Evolutionary conservation across 2,329 filamentous ascomycete species (phyloP), one percentile per base, ranked within the genome.

Genomic region (Penicillium psychrosexuale): DNA sequence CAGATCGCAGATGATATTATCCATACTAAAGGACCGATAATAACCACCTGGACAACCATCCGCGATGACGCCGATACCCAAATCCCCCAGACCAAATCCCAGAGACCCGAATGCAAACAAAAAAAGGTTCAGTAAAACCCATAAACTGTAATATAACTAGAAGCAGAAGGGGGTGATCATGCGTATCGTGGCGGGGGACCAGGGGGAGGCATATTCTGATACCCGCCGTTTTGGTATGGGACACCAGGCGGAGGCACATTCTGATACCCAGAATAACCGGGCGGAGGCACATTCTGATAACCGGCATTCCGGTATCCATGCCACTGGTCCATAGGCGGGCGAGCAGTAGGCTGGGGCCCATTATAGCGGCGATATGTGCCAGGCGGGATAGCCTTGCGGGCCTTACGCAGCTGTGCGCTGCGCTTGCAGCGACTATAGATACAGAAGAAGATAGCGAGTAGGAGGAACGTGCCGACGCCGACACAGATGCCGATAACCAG

Each of bases 401-500:
- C 57, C 39, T 58, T 59, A 46, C 63, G 55, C 56, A 61, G 38
- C 47, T 45, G 62, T 48, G 54, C 43, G 70, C 68, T 38, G 77
- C 72, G 36, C 79, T 74, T 43, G 64, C 79, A 84, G 42, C 82
- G 82, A 63, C 79, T 80, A 56, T 80, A 75, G 64, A 86, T 80
- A 74, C 91, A 96, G 67, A 81, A 82, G 11, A 87, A 61, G 47
- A 97, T 76, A 33, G 82, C 79, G 43, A 96, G 70, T 17, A 95
- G 67, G 6, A 96, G 65, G 6, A 97, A 77, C 7, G 82, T 84
- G 45, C 91, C 93, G 15, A 96, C 78, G 11, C 85, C 88, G 44
- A 79, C 78, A 5, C 82, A 84, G 11, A 97, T 78, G 24, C 89
- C 91, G 60, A 97, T 96, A 61, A 95, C 88, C 59, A 97, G 83